Percentiles rank a stretch among this genome's conserved stretches.
phyloP scores from a whole-genome alignment of 202 grass and related monocot species.

The Tripidium arundinaceum region DNA sequence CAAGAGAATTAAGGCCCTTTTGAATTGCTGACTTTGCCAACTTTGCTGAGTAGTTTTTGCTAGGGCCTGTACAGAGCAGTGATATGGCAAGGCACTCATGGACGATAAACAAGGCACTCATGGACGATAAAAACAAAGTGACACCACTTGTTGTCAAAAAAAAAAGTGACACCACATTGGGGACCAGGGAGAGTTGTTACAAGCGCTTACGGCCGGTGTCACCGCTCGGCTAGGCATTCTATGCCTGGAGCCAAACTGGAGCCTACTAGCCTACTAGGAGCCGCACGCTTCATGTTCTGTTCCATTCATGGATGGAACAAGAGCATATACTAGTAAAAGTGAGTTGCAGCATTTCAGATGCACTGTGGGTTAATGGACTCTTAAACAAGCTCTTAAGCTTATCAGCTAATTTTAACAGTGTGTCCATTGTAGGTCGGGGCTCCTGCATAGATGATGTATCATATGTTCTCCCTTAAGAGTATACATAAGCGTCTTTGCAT shows the following conservation, averaged over 20 bases:
- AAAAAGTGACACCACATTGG: background rate
- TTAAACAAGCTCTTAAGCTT: background rate
- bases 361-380: background rate
- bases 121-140: no score
- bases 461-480: background rate
- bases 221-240: background rate
- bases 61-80: background rate
- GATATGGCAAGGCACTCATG: no score
- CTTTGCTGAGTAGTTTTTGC: background rate
- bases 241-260: background rate
- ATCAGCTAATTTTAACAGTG: background rate
- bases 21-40: no score
- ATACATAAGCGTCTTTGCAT: background rate
- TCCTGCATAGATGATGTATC: background rate
- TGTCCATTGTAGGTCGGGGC: background rate
- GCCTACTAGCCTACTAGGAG: no score
- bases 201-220: background rate
- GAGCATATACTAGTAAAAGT: background rate
- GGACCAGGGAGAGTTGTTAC: background rate
- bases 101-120: no score
- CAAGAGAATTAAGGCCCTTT: no score
- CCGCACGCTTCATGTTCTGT: background rate
- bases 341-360: background rate
- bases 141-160: no score
- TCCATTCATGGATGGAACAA: background rate